Evolutionary conservation across 805 yeast species (phyloP), one percentile per base, ranked within the genome.

Genomic region (Nakazawaea ernobii): DNA sequence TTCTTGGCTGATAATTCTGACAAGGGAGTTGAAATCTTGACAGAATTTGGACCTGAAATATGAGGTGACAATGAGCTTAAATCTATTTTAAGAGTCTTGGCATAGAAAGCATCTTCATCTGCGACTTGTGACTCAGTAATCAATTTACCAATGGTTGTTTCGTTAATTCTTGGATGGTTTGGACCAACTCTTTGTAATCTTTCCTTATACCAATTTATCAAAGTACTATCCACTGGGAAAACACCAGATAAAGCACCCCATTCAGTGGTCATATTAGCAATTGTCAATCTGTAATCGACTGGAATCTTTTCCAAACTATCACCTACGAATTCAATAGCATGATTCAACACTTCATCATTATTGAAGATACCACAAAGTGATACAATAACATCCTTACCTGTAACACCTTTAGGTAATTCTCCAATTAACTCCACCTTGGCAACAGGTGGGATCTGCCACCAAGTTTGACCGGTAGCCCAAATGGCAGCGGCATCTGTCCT

Each of bases 371-470:
- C 99, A 73, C 99, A 94, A 39, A 94, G 74, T 0, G 97, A 94
- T 20, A 95, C 95, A 63, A 94, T 94, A 43, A 94, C 94, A 68
- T 94, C 99, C 66, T 94, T 94, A 52, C 99, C 99, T 3, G 96
- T 82, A 14, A 88, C 90, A 14, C 97, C 97, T 43, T 75, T 68
- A 10, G 95, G 96, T 49, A 94, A 75, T 55, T 77, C 66, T 38
- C 97, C 97, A 54, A 76, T 72, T 48, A 94, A 75, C 64, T 88
- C 95, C 8, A 94, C 98, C 59, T 82, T 80, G 32, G 98, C 99
- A 24, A 94, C 98, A 0, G 99, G 98, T 2, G 99, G 99, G 47
- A 94, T 88, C 77, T 95, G 99, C 99, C 99, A 94, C 99, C 99
- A 94, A 3, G 99, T 94, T 69, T 90, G 95, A 36, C 98, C 98